Base-by-base conservation (phyloP, 768 basidiomycete genomes). In the Suillus weaverae region DNA sequence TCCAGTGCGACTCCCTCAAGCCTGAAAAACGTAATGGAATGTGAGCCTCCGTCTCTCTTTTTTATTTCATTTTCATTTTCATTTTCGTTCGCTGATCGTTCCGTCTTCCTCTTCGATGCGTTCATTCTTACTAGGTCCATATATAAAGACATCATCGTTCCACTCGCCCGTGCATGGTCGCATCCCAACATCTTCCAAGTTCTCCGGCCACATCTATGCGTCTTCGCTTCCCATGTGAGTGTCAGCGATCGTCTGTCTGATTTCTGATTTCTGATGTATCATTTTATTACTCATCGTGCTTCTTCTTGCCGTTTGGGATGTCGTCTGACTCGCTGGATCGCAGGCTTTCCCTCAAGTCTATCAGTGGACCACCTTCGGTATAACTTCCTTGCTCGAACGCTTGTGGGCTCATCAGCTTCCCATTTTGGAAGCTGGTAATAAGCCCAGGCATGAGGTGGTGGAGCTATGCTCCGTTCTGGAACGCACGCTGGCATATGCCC, bases 311-410 rank as follows among this genome's bases (percentile, higher is more conserved):
- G n/a, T n/a, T n/a, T n/a, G n/a, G n/a, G n/a, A n/a, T n/a, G n/a
- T n/a, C n/a, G n/a, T n/a, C n/a, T n/a, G n/a, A n/a, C n/a, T n/a
- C n/a, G n/a, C n/a, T n/a, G n/a, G n/a, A n/a, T n/a, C n/a, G n/a
- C n/a, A 53, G 51, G 53, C 53, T 2, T 54, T 54, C 2, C 53
- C 53, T 33, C 53, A 54, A 3, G 10, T 54, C 1, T 54, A 54
- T 33, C 32, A 64, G 18, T 64, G 63, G 63, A 64, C 38, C 2
- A 18, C 63, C 9, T 64, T 9, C 10, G 63, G 63, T 3, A 6
- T 64, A 1, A 61, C 56, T 6, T 33, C 55, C 3, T 16, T 60
- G 8, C 38, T 64, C 1, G 33, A 64, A 33, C 2, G 26, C 0
- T 14, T 64, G 2, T 64, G 63, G 63, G 22, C 20, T 2, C 10